Conservation (phyloP, 148 eudicot species). For the Limonium bicolor region DNA sequence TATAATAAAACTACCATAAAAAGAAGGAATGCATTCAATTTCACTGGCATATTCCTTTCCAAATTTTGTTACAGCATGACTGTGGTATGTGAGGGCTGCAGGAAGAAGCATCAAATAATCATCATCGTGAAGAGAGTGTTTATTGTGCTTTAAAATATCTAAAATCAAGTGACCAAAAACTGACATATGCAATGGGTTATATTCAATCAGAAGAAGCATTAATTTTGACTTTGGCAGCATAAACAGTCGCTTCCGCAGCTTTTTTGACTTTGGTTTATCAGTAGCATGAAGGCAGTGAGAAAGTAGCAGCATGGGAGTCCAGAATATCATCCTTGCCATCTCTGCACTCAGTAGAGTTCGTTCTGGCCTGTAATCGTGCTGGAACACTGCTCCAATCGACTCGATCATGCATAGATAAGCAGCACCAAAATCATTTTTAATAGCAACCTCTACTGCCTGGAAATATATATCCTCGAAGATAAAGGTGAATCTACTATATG, state of each 20-base stretch:
- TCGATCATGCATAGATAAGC: constrained; percentile 64
- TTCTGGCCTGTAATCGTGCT: constrained; percentile 15
- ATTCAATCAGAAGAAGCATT: constrained; percentile 32
- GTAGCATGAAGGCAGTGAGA: constrained; percentile 35
- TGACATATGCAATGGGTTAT: constrained; percentile 61
- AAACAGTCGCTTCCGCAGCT: no score
- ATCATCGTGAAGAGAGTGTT: constrained; percentile 26
- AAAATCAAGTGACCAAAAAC: constrained; percentile 48
- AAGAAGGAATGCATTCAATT: constrained; percentile 17
- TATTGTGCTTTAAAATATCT: constrained; percentile 17
- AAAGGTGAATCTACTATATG: no score
- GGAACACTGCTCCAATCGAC: constrained; percentile 38
- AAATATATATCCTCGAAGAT: constrained; percentile 48
- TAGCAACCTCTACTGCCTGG: constrained; percentile 27
- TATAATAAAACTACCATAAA: constrained; percentile 37
- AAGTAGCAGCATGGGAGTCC: constrained; percentile 37
- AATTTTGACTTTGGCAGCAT: no score
- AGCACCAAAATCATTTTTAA: constrained; percentile 25
- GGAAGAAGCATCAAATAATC: constrained; percentile 67
- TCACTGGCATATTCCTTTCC: constrained; percentile 16
- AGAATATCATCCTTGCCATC: constrained; percentile 39
- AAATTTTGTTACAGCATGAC: constrained; percentile 19
- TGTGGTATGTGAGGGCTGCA: constrained; percentile 37
- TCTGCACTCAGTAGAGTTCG: constrained; percentile 29
- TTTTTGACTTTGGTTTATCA: constrained; percentile 36